Evolutionary conservation across 805 yeast species (phyloP).

Genomic region (Candida dendrica): DNA sequence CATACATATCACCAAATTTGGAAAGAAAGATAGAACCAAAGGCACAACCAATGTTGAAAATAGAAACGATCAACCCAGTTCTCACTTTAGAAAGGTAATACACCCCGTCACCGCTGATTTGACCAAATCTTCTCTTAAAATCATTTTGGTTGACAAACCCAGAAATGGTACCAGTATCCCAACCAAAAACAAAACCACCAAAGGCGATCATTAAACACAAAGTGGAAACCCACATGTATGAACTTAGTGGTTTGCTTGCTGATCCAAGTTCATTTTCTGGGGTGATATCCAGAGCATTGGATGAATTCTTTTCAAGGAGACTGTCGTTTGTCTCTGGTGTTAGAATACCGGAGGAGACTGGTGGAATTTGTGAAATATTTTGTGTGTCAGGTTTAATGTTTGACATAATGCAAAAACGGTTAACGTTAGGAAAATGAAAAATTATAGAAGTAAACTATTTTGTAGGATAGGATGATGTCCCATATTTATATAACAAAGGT

Average conservation of each 20-base stretch:
- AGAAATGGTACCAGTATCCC: conserved; percentile 77
- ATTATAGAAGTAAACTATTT: too few relatives aligned
- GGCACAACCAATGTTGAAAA: conserved; percentile 72
- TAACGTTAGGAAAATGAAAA: not conserved
- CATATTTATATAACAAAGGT: not conserved
- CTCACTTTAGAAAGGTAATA: conserved; percentile 43
- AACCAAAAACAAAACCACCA: conserved; percentile 74
- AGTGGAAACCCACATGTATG: conserved; percentile 21
- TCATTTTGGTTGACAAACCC: conserved; percentile 59
- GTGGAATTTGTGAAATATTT: not conserved
- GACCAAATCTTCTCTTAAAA: conserved; percentile 52
- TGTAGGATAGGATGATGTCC: not conserved
- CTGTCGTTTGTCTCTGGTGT: conserved; percentile 2
- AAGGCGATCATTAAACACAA: conserved; percentile 48
- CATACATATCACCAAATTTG: conserved; percentile 53
- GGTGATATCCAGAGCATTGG: not conserved
- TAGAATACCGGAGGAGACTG: conserved; percentile 1
- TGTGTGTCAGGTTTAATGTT: not conserved
- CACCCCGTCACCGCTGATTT: conserved; percentile 32
- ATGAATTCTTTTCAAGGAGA: not conserved
- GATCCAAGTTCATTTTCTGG: conserved; percentile 3
- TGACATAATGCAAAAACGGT: not conserved
- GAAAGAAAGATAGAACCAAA: conserved; percentile 61
- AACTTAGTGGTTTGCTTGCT: conserved; percentile 26
- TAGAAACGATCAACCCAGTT: conserved; percentile 49